phyloP scores from a whole-genome alignment of 371 early-diverging fungal genomes.

The Syncephalastrum sp. region DNA sequence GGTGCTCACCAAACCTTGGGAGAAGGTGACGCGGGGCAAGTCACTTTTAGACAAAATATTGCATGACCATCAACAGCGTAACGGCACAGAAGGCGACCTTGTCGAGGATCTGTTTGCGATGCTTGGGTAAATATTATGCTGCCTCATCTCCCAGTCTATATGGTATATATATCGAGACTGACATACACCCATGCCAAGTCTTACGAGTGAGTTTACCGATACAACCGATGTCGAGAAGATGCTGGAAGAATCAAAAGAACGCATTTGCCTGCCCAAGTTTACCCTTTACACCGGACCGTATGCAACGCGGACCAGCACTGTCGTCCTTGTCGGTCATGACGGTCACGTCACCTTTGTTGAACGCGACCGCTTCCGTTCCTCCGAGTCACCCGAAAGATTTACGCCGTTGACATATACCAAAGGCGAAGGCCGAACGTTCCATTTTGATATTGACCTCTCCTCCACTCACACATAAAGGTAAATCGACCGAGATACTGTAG shows the following conservation, averaged over 20 bases:
- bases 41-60: slow-evolving; percentile 32
- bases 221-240: slow-evolving; percentile 9
- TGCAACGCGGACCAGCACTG: slow-evolving; percentile 55
- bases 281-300: slow-evolving; percentile 19
- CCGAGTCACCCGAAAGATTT: too few relatives aligned
- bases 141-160: too few relatives aligned
- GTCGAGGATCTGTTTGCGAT: slow-evolving; percentile 45
- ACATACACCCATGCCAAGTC: slow-evolving; percentile 6
- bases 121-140: slow-evolving; percentile 27
- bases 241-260: slow-evolving; percentile 24
- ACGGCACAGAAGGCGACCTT: slow-evolving; percentile 22
- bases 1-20: slow-evolving; percentile 48
- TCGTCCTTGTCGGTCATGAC: slow-evolving; percentile 52
- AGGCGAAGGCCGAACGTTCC: too few relatives aligned
- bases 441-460: too few relatives aligned
- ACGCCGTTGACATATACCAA: too few relatives aligned
- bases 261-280: slow-evolving; percentile 39
- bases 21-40: slow-evolving; percentile 48
- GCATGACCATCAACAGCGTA: slow-evolving; percentile 4
- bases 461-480: too few relatives aligned
- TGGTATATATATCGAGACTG: background rate
- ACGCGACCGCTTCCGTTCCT: slow-evolving; percentile 26
- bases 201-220: slow-evolving; percentile 20
- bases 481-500: too few relatives aligned
- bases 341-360: slow-evolving; percentile 43